phyloP scores from a whole-genome alignment of 306 rosid genomes.

The Alnus rubra region DNA sequence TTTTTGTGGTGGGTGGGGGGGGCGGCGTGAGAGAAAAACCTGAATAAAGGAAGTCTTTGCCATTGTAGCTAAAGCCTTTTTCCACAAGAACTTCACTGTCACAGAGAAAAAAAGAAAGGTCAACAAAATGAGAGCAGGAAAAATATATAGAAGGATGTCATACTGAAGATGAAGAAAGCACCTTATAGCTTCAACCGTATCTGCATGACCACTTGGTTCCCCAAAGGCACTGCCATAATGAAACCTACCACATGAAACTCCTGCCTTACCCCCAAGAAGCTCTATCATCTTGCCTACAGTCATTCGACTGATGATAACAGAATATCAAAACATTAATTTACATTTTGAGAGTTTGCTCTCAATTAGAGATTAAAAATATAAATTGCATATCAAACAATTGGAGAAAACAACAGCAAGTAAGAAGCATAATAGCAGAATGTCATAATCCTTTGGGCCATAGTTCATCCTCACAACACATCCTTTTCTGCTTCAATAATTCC shows the following conservation, averaged over 20 bases:
- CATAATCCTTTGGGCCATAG: not conserved
- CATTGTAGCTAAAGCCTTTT: conserved; percentile 80
- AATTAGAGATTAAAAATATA: not conserved
- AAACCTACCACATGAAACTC: conserved; percentile 94
- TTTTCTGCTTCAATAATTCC: not conserved
- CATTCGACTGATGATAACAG: conserved; percentile 73
- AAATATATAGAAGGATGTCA: conserved; percentile 9
- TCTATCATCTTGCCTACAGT: conserved; percentile 99
- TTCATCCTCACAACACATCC: not conserved
- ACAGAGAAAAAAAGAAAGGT: conserved; percentile 25
- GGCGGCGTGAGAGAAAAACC: conserved; percentile 40
- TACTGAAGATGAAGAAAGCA: conserved; percentile 28
- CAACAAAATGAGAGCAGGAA: conserved; percentile 15
- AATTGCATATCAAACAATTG: conserved; percentile 5
- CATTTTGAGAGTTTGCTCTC: not conserved
- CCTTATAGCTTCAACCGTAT: conserved; percentile 93
- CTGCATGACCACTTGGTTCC: conserved; percentile 98
- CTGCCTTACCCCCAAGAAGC: conserved; percentile 96
- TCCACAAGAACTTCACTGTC: conserved; percentile 83
- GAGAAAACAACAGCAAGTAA: not conserved
- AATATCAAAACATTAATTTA: conserved; percentile 20
- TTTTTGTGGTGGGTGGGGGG: no score
- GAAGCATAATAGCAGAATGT: not conserved
- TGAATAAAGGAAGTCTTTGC: conserved; percentile 92
- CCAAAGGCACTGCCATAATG: conserved; percentile 99